Evolutionary conservation across 352 stramenopile species (phyloP).

Genomic region (Globisporangium rhizosaccharum): DNA sequence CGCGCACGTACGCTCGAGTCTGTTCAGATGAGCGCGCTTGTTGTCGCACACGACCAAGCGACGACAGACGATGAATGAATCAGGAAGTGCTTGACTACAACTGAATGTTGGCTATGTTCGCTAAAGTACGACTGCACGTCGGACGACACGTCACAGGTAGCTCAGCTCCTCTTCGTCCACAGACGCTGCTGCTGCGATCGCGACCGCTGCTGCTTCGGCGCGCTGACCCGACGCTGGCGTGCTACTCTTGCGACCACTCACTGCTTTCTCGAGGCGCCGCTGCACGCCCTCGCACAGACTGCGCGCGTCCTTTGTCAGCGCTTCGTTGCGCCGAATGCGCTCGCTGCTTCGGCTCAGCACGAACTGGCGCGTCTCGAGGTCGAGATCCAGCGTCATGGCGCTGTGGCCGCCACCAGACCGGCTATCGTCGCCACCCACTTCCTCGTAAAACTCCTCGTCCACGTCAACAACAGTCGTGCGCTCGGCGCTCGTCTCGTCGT

Average conservation of each 20-base stretch:
- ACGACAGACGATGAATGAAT: neutral
- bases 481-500: slow-evolving; percentile 36
- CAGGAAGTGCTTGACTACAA: neutral
- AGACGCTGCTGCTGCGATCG: neutral
- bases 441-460: slow-evolving; percentile 36
- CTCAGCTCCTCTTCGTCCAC: slow-evolving; percentile 1
- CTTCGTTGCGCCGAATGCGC: slow-evolving; percentile 39
- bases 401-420: neutral
- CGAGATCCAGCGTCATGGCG: slow-evolving; percentile 38
- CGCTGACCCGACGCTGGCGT: slow-evolving; percentile 1
- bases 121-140: neutral
- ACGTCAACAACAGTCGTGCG: slow-evolving; percentile 45
- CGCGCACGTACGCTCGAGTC: too few species aligned
- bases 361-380: slow-evolving; percentile 43
- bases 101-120: too few species aligned
- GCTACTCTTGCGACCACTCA: slow-evolving; percentile 13
- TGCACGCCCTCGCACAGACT: slow-evolving; percentile 44
- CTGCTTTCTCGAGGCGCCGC: slow-evolving; percentile 37
- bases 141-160: neutral
- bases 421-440: slow-evolving; percentile 12
- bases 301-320: slow-evolving; percentile 46
- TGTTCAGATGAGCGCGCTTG: too few species aligned
- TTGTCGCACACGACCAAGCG: neutral
- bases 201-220: neutral
- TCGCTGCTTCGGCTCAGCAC: slow-evolving; percentile 12